Conservation (phyloP, 1,284 basidiomycete species). For the Irpex lacteus region DNA sequence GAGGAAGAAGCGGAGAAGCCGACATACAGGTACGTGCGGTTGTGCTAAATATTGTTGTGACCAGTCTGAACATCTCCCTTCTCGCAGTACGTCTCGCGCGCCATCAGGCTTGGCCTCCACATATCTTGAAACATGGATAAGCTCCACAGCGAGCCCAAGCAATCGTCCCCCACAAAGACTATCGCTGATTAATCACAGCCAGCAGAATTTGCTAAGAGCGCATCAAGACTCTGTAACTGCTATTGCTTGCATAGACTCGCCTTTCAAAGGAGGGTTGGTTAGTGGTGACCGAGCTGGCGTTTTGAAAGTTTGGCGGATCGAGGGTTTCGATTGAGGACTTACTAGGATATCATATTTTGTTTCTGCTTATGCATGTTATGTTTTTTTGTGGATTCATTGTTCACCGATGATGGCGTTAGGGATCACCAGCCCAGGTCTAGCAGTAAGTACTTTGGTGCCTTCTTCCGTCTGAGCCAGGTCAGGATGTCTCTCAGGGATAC, state of each 20-base stretch:
- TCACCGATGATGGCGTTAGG: too few relatives aligned
- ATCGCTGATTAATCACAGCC: constrained; percentile 74
- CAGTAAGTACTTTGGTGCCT: too few relatives aligned
- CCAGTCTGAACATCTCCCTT: neutral
- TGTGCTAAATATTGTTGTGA: neutral
- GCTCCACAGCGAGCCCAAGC: constrained; percentile 41
- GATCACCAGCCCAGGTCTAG: too few relatives aligned
- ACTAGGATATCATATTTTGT: too few relatives aligned
- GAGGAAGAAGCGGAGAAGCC: constrained; percentile 70
- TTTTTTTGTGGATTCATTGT: too few relatives aligned
- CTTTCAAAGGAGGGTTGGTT: constrained; percentile 83
- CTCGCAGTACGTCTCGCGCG: constrained; percentile 28
- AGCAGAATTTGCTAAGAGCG: constrained; percentile 71
- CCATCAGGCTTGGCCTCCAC: constrained; percentile 42
- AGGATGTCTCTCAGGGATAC: too few relatives aligned
- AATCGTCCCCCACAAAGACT: constrained; percentile 73
- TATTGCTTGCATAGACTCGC: constrained; percentile 79
- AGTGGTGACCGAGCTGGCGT: constrained; percentile 82
- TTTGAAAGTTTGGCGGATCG: constrained; percentile 81
- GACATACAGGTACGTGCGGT: constrained; percentile 55
- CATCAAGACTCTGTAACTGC: constrained; percentile 86
- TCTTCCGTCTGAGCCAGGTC: too few relatives aligned
- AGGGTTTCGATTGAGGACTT: constrained; percentile 36
- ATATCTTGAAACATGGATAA: constrained; percentile 67
- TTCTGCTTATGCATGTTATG: too few relatives aligned